Base-by-base conservation (phyloP, 108 stramenopile genomes). In the Nannochloropsis oceanica region DNA sequence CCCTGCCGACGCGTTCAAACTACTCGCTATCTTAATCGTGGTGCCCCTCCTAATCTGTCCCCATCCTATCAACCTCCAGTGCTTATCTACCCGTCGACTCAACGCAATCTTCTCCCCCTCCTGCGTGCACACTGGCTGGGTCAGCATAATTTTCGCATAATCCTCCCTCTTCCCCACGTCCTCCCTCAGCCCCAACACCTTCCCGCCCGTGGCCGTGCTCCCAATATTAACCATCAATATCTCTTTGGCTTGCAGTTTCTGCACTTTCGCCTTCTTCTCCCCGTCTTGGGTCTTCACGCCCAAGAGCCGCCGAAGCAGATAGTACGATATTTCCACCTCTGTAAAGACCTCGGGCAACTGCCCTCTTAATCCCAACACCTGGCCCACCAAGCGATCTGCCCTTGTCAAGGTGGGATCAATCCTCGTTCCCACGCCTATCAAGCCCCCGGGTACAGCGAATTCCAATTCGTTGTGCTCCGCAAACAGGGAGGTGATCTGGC, bases 211-310 rank as follows among this genome's bases (percentile, higher is more conserved):
- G 34, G 96, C 95, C 8, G 98, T 99, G 24, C 94, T 94, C 42
- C 99, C 99, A 89, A 99, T 98, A 92, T 99, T 99, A 59, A 99
- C 97, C 97, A 99, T 98, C 84, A 99, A 95, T 89, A 96, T 97
- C 91, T 99, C 99, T 83, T 90, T 83, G 34, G 26, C 82, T 26
- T 12, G 20, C 59, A 84, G 43, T 84, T 44, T 44, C 89, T 94
- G 94, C 26, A 97, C 96, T 94, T 97, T 98, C 91, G 96, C 96
- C 86, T 97, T 96, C 92, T 98, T 99, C 46, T 96, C 95, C 26
- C 98, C 99, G 88, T 98, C 98, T 34, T 94, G 92, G 14, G 99
- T 97, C 93, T 98, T 98, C 34, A 98, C 96, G 25, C 99, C 99
- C 87, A 99, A 90, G 80, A 99, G 92, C 50, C 99, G 93, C 86